Evolutionary conservation across 768 basidiomycete species (phyloP).

Genomic region (Lentinula lateritia): DNA sequence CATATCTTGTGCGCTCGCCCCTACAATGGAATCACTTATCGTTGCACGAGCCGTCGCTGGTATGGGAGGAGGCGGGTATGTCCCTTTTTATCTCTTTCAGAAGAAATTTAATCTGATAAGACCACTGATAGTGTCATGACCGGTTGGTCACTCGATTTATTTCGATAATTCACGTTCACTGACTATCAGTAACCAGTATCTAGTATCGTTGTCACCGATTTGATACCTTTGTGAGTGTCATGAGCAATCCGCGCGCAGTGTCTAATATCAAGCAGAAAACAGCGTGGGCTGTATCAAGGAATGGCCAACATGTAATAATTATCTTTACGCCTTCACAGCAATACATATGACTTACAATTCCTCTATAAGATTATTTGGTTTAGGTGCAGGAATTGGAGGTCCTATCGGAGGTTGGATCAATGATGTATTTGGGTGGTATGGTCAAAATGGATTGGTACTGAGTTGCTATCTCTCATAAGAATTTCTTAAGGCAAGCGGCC

Average conservation of each 20-base stretch:
- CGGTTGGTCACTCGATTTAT: constrained; percentile 35
- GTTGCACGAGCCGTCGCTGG: constrained; percentile 81
- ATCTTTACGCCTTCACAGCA: not conserved
- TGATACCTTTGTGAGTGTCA: constrained; percentile 74
- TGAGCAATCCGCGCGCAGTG: not conserved
- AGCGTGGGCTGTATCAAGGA: constrained; percentile 89
- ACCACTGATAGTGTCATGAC: constrained; percentile 68
- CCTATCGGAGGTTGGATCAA: constrained; percentile 83
- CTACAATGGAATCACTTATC: constrained; percentile 80
- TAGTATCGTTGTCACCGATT: constrained; percentile 80
- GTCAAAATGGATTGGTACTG: not conserved
- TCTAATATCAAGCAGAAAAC: constrained; percentile 44
- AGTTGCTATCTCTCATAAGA: constrained; percentile 1
- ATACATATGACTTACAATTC: constrained; percentile 9
- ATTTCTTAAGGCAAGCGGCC: constrained; percentile 62
- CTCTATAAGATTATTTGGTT: constrained; percentile 63
- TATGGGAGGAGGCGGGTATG: constrained; percentile 88
- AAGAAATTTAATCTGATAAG: constrained; percentile 14
- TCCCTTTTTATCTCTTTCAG: constrained; percentile 19
- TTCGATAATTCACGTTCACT: constrained; percentile 15
- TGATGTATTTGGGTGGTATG: constrained; percentile 78
- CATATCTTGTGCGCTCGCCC: constrained; percentile 78
- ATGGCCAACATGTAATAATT: constrained; percentile 77
- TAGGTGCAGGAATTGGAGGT: constrained; percentile 77
- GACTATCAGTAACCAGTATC: constrained; percentile 47